Conservation (phyloP, 176 grass and related monocot species). For the Paspalum notatum region DNA sequence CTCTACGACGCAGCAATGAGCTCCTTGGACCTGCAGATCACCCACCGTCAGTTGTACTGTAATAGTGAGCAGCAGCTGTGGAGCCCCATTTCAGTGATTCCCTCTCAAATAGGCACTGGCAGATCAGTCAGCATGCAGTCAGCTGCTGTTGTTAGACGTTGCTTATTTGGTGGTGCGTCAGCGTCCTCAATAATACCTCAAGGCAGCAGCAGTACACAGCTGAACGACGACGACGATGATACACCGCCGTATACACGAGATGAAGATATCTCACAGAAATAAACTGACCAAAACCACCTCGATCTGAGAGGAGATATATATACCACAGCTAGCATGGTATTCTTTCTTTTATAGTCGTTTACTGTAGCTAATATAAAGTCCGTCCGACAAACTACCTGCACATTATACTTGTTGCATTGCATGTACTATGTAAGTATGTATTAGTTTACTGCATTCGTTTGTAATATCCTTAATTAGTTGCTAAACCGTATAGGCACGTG, state of each 20-base stretch:
- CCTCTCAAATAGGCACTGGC: not conserved
- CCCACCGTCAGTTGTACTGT: not conserved
- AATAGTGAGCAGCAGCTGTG: not conserved
- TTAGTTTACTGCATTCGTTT: conserved; percentile 26
- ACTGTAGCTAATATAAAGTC: not conserved
- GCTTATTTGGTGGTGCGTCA: conserved; percentile 29
- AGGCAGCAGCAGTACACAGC: not conserved
- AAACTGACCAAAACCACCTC: not conserved
- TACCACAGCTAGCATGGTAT: not conserved
- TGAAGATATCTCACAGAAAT: conserved; percentile 22
- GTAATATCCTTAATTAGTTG: conserved; percentile 14
- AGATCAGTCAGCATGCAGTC: conserved; percentile 11
- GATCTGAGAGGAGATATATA: not conserved
- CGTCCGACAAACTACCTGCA: conserved; percentile 21
- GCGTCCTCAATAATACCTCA: not conserved
- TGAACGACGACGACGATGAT: conserved; percentile 2
- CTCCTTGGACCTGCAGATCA: not conserved
- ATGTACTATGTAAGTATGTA: not conserved
- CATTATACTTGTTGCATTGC: not conserved
- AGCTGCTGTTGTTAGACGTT: conserved; percentile 12
- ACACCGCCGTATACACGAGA: not conserved
- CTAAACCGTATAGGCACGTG: not conserved
- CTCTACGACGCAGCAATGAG: not conserved
- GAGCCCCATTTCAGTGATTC: conserved; percentile 35
- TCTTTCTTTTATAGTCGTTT: not conserved